Base-by-base conservation (phyloP, 2,329 filamentous ascomycete genomes). In the Metarhizium rileyi region DNA sequence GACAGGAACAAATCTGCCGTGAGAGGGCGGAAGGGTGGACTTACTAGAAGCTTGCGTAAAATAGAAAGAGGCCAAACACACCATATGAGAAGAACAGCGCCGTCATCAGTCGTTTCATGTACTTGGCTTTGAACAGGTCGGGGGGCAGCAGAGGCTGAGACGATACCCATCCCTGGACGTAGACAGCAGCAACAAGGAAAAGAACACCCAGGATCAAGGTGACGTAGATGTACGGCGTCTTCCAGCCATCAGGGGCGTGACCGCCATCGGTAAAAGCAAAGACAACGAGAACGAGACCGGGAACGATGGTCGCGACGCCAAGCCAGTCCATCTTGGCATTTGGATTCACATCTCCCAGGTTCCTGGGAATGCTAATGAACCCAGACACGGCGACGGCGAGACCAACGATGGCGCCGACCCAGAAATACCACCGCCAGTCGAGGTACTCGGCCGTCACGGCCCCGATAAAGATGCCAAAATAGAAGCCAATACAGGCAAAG, bases 211-310 rank as follows among this genome's bases (percentile, higher is more conserved):
- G 36, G 3, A 81, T 67, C 44, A 91, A 76, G 0, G 81, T 79
- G 9, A 82, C 69, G 38, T 78, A 77, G 35, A 91, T 82, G 55
- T 89, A 88, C 1, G 84, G 83, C 0, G 83, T 87, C n/a, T 65
- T 70, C 86, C 87, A 91, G 2, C 83, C 79, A 3, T 80, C 62
- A 0, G 81, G 76, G 0, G 84, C 84, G 61, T 87, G 80, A 0
- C 81, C 77, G 7, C 81, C 83, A 44, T 88, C 83, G 0, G 86
- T 90, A 47, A 93, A 77, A 0, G 86, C 84, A 57, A 83, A 91
- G 0, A 89, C 83, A 54, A 88, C 71, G 25, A 93, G 72, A 2
- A 86, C 72, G 12, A 90, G 64, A 0, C 83, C 86, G 0, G 75
- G 73, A 0, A 87, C 73, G 16, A 84, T 82, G 14, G 83, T 76